Conservation (phyloP, 176 grass and related monocot species). For the Hyparrhenia diplandra region DNA sequence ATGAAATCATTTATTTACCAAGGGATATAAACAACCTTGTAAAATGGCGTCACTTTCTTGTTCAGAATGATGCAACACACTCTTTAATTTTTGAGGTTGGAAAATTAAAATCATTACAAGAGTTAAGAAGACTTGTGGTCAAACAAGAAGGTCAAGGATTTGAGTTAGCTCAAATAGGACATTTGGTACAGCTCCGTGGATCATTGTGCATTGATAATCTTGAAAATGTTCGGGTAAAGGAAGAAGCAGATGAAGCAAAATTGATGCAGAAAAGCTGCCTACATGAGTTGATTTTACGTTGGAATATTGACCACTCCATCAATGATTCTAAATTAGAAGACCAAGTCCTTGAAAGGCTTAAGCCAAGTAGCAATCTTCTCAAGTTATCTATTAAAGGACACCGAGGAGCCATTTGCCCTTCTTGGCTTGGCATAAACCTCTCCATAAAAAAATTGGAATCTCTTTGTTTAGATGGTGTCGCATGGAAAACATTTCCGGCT, state of each 20-base stretch:
- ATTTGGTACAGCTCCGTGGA: not conserved
- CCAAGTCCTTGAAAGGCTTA: not conserved
- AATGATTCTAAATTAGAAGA: rapidly evolving
- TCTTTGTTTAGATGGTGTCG: not conserved
- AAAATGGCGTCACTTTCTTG: not conserved
- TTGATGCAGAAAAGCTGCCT: not conserved
- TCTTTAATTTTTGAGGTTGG: not conserved
- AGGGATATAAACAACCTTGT: not conserved
- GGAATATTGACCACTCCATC: rapidly evolving
- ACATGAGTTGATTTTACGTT: not conserved
- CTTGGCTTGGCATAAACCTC: not conserved
- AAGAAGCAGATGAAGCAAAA: not conserved
- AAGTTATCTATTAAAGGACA: not conserved
- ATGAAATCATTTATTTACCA: not conserved
- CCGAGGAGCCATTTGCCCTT: not conserved
- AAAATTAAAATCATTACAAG: not conserved
- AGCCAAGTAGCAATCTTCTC: not conserved
- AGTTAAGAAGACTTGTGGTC: not conserved
- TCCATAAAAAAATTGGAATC: not conserved
- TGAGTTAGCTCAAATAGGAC: not conserved
- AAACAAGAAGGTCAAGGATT: not conserved
- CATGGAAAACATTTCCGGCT: not conserved
- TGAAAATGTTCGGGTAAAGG: not conserved
- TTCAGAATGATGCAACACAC: not conserved
- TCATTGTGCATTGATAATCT: not conserved